Conservation (phyloP, 2,329 filamentous ascomycete species). For the Sporothrix pseudoabietina region DNA sequence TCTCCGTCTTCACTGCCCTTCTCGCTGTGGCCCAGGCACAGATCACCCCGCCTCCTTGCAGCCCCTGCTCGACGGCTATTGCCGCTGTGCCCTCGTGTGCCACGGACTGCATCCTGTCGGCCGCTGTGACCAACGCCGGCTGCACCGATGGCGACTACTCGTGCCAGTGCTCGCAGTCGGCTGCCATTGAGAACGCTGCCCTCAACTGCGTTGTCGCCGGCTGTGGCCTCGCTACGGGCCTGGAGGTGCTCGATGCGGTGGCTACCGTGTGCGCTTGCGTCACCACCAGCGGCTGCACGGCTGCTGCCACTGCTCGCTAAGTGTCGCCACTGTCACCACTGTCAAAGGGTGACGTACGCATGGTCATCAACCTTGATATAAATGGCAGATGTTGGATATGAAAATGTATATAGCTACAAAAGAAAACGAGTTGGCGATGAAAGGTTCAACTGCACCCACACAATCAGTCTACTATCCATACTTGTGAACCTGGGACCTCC, state of each 20-base stretch:
- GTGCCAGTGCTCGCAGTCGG: slow-evolving; percentile 29
- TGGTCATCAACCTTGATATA: not conserved
- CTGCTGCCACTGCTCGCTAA: not conserved
- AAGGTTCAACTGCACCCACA: not conserved
- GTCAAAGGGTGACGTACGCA: too few species aligned
- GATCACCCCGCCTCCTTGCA: slow-evolving; percentile 7
- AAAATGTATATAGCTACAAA: not conserved
- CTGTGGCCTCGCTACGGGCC: slow-evolving; percentile 20
- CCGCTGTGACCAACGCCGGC: slow-evolving; percentile 11
- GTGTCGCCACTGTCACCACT: not conserved
- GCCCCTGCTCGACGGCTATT: not conserved
- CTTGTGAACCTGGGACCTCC: not conserved
- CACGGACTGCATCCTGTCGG: slow-evolving; percentile 13
- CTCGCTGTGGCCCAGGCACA: slow-evolving; percentile 13
- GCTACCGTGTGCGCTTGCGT: slow-evolving; percentile 14
- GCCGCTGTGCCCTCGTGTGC: slow-evolving; percentile 20
- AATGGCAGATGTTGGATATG: not conserved
- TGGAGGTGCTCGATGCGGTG: slow-evolving; percentile 18
- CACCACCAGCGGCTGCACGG: slow-evolving; percentile 14
- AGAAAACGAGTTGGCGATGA: not conserved
- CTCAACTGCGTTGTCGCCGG: slow-evolving; percentile 26
- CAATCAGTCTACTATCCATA: slow-evolving; percentile 34
- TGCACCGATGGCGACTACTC: slow-evolving; percentile 11
- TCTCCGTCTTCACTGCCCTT: not conserved
- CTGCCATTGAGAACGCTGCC: slow-evolving; percentile 24